Conservation (phyloP, 139 green algal genomes). For the Chlorella sp. region DNA sequence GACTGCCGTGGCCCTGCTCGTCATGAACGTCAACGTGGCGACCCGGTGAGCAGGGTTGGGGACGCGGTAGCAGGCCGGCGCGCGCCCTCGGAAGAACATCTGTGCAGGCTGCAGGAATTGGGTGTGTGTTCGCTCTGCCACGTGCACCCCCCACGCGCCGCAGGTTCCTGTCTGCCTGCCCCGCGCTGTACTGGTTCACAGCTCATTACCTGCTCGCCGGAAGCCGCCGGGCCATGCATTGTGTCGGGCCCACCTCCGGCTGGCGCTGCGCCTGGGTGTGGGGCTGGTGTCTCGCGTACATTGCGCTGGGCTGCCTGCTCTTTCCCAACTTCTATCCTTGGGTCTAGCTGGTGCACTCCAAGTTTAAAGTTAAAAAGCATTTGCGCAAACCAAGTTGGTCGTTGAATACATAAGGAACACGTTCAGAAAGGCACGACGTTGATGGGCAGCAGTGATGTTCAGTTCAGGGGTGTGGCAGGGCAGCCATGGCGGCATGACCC, state of each 20-base stretch:
- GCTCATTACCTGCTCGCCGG: slow-evolving; percentile 30
- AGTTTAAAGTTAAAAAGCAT: too few relatives aligned
- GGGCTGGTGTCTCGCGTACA: slow-evolving; percentile 64
- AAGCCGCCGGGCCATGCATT: not conserved
- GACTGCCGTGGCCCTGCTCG: slow-evolving; percentile 47
- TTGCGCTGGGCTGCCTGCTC: slow-evolving; percentile 59
- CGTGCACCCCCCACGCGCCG: not conserved
- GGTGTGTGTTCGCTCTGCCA: not conserved
- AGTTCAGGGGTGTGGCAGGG: too few relatives aligned
- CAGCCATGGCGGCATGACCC: too few relatives aligned
- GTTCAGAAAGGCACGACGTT: too few relatives aligned
- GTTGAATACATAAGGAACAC: too few relatives aligned
- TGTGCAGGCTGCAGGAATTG: not conserved
- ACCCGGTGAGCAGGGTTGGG: slow-evolving; percentile 26
- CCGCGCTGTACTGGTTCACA: slow-evolving; percentile 78
- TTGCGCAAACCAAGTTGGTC: too few relatives aligned
- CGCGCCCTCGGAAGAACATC: not conserved
- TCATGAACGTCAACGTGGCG: slow-evolving; percentile 89
- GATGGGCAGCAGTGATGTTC: too few relatives aligned
- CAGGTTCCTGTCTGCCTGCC: slow-evolving; percentile 81
- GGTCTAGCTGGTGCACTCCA: too few relatives aligned
- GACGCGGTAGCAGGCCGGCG: not conserved
- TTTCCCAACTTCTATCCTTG: slow-evolving; percentile 84
- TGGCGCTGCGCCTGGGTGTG: slow-evolving; percentile 32
- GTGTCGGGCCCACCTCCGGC: too few relatives aligned